A percentile compares a stretch with the other conserved stretches of the same genome.
Evolutionary conservation across 805 yeast species (phyloP).

Genomic region (Zygotorulaspora sp.): DNA sequence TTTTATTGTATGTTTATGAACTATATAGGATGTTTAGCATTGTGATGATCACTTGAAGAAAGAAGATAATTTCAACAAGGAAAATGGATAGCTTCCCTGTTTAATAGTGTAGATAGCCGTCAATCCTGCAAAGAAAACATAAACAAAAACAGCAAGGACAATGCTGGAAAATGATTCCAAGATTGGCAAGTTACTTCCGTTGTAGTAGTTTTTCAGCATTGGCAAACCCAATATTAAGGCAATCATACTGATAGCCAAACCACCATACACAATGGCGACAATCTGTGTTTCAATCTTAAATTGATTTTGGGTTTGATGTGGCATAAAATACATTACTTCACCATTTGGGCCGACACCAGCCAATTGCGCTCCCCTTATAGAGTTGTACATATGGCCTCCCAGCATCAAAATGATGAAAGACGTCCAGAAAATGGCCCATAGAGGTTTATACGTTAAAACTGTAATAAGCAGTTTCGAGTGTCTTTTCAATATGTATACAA

Average conservation of each 20-base stretch:
- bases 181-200: slow-evolving; percentile 37
- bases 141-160: slow-evolving; percentile 45
- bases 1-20: neutral
- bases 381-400: slow-evolving; percentile 91
- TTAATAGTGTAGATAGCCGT: slow-evolving; percentile 65
- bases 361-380: slow-evolving; percentile 65
- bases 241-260: slow-evolving; percentile 56
- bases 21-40: neutral
- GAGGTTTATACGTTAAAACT: slow-evolving; percentile 46
- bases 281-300: slow-evolving; percentile 87
- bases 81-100: slow-evolving; percentile 72
- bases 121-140: slow-evolving; percentile 58
- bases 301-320: slow-evolving; percentile 68
- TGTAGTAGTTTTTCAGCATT: slow-evolving; percentile 17
- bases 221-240: slow-evolving; percentile 58
- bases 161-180: slow-evolving; percentile 36
- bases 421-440: slow-evolving; percentile 67
- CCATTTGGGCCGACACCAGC: slow-evolving; percentile 42
- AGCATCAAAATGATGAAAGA: slow-evolving; percentile 69
- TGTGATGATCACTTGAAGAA: slow-evolving; percentile 12
- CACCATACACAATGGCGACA: slow-evolving; percentile 66
- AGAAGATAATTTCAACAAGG: slow-evolving; percentile 41
- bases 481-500: slow-evolving; percentile 35
- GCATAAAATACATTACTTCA: slow-evolving; percentile 48
- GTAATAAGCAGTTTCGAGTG: slow-evolving; percentile 36